Evolutionary conservation across 1,284 basidiomycete species (phyloP).

Genomic region (Sanghuangporus sanghuang): DNA sequence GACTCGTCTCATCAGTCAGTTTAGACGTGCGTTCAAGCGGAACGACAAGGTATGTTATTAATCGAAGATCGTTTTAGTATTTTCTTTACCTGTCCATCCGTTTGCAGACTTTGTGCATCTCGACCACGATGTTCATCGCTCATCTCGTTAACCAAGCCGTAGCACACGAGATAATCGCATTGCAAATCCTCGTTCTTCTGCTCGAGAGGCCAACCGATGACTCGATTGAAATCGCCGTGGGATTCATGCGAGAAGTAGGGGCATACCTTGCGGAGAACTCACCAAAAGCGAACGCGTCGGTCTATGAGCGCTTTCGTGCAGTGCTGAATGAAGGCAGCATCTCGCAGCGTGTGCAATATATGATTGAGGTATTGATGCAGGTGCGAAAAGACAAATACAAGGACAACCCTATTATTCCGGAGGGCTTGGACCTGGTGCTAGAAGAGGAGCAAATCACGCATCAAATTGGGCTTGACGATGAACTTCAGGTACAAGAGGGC

Average conservation of each 20-base stretch:
- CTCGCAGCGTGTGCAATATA: conserved; percentile 96
- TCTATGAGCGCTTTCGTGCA: conserved; percentile 94
- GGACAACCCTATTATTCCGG: conserved; percentile 92
- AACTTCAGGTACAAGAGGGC: conserved; percentile 90
- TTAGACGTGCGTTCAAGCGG: conserved; percentile 90
- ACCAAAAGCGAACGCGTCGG: conserved; percentile 88
- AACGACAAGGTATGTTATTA: conserved; percentile 86
- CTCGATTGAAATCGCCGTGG: conserved; percentile 96
- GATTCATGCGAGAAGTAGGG: conserved; percentile 96
- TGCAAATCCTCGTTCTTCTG: conserved; percentile 92
- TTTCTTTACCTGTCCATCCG: not conserved
- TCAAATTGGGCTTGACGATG: conserved; percentile 86
- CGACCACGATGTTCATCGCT: conserved; percentile 93
- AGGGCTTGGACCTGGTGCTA: conserved; percentile 94
- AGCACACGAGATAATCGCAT: conserved; percentile 90
- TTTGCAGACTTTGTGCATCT: conserved; percentile 80
- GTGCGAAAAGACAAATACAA: conserved; percentile 98
- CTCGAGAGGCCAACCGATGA: conserved; percentile 96
- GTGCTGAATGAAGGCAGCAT: conserved; percentile 94
- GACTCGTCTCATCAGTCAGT: conserved; percentile 89
- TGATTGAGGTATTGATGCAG: conserved; percentile 99
- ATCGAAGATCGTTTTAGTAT: not conserved
- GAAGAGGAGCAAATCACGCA: conserved; percentile 98
- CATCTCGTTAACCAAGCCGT: conserved; percentile 97
- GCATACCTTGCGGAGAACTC: conserved; percentile 92